Base-by-base conservation (phyloP, 805 yeast genomes). In the Ogataea pilisensis region DNA sequence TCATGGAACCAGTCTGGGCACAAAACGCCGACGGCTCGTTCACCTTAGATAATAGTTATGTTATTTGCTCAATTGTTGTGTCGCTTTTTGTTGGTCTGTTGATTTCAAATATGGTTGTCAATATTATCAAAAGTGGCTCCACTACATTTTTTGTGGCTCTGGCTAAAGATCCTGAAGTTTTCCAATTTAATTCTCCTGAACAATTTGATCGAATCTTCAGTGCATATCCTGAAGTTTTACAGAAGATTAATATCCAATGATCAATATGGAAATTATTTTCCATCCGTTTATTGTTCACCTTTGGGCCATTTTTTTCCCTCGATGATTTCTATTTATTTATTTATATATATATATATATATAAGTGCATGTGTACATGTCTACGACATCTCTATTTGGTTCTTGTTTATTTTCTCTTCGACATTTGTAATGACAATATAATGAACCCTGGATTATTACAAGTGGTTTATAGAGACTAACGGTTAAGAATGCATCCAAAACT, bases 141-240 rank as follows among this genome's bases (percentile, higher is more conserved):
- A 76, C 89, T 9, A 83, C 95, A 0, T 80, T 87, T 57, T 85
- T 86, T 60, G 81, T 88, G 30, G 88, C 91, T 0, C 68, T 85
- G 58, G 88, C 90, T 7, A 76, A 77, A 51, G 91, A 87, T 53
- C 95, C 96, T 0, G 91, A 85, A 53, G 80, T 85, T 14, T 80
- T 82, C 69, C 78, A 76, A 53, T 72, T 72, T 64, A 73, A 83
- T 35, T 82, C 86, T 57, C 86, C 95, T 8, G 72, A 72, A n/a
- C 58, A 37, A 25, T 53, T 71, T 46, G 69, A 70, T 38, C 74
- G 71, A 56, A 61, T 72, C n/a, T 71, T 72, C 56, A 61, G 67
- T 46, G 65, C 64, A 43, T 72, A 72, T 46, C 78, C 78, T 11
- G 69, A 72, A 42, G 76, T 72, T 5, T 55, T 67, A 42, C 60